Conservation (phyloP, 306 rosid species). For the Quercus parvula region DNA sequence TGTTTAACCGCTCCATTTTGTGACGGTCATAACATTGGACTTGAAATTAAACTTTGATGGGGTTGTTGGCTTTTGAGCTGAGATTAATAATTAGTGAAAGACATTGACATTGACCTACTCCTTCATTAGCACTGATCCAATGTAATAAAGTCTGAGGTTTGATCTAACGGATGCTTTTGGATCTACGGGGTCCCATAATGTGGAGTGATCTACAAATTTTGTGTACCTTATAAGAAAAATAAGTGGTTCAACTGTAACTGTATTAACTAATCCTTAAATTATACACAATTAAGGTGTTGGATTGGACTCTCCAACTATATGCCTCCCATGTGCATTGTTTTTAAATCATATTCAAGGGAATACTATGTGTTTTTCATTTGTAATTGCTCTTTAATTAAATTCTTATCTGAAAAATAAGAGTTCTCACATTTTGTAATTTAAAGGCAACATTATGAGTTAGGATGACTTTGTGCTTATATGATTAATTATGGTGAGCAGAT, state of each 20-base stretch:
- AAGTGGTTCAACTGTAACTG: slow-evolving; percentile 40
- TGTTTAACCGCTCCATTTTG: slow-evolving; percentile 80
- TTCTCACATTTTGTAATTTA: not conserved
- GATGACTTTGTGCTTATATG: not conserved
- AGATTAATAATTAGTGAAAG: slow-evolving; percentile 3
- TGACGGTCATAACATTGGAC: slow-evolving; percentile 31
- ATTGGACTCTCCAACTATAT: not conserved
- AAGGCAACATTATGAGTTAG: not conserved
- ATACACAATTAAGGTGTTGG: not conserved
- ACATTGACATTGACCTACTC: slow-evolving; percentile 13
- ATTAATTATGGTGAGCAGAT: not conserved
- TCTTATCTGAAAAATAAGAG: not conserved
- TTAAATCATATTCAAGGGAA: not conserved
- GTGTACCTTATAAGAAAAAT: slow-evolving; percentile 5
- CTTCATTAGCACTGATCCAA: not conserved
- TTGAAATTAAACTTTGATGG: slow-evolving; percentile 18
- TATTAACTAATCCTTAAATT: slow-evolving; percentile 15
- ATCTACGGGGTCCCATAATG: not conserved
- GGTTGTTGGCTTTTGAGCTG: slow-evolving; percentile 41
- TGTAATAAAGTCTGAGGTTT: not conserved
- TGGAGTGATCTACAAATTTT: not conserved
- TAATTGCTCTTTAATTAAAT: not conserved
- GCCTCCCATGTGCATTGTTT: not conserved
- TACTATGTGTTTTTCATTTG: not conserved
- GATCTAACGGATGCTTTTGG: not conserved